Conservation (phyloP, 371 early-diverging fungal genomes). For the Actinomortierella wolfii region DNA sequence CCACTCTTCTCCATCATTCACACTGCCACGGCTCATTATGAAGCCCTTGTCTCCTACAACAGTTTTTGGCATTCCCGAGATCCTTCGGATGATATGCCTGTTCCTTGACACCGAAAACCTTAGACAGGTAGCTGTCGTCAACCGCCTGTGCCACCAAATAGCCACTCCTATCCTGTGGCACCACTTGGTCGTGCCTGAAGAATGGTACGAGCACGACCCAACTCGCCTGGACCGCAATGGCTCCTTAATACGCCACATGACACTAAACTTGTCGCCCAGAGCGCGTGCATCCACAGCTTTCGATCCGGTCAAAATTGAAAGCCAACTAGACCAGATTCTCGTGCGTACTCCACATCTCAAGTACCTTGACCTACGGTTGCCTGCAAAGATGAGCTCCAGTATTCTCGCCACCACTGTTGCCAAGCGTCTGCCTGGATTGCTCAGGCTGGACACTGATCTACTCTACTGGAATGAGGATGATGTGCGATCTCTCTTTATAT, state of each 20-base stretch:
- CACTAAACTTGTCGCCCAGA: slow-evolving; percentile 12
- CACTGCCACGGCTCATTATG: slow-evolving; percentile 2
- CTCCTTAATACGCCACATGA: slow-evolving; percentile 1
- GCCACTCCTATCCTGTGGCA: slow-evolving; percentile 12
- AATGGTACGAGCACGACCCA: slow-evolving; percentile 31
- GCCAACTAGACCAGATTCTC: slow-evolving; percentile 14
- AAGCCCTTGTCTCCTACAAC: slow-evolving; percentile 12
- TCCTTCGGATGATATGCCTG: slow-evolving; percentile 19
- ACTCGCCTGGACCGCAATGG: slow-evolving; percentile 27
- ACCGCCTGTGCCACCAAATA: slow-evolving; percentile 17
- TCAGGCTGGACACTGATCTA: slow-evolving; percentile 25
- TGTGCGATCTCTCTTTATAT: slow-evolving; percentile 9
- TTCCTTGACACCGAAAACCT: slow-evolving; percentile 9
- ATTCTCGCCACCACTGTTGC: slow-evolving; percentile 8
- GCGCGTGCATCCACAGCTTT: slow-evolving; percentile 2
- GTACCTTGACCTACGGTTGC: slow-evolving; percentile 18
- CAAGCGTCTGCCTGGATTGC: slow-evolving; percentile 3
- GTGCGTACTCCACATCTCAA: slow-evolving; percentile 19
- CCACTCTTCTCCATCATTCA: too few relatives aligned
- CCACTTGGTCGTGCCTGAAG: slow-evolving; percentile 22
- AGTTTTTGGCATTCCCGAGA: slow-evolving; percentile 34
- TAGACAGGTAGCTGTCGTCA: slow-evolving; percentile 15
- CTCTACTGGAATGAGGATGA: slow-evolving; percentile 22
- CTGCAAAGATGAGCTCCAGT: slow-evolving; percentile 10
- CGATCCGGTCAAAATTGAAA: slow-evolving; percentile 5